Evolutionary conservation across 495 filamentous ascomycete species (phyloP), one percentile per base, ranked within the genome.

Genomic region (Paragyromitra xinjiangensis): DNA sequence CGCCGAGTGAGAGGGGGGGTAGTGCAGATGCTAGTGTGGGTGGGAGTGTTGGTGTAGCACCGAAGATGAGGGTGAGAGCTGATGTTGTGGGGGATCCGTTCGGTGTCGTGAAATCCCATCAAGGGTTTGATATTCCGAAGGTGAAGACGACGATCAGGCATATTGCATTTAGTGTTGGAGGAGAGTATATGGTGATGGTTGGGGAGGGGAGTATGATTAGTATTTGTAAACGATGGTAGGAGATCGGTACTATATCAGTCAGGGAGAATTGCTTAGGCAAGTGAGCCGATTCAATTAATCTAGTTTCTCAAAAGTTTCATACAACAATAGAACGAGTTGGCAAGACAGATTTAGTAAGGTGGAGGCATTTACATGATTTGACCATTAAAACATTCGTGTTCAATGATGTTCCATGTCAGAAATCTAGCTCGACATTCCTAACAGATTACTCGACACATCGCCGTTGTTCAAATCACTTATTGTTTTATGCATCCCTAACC

Each of bases 181-280:
- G 80, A 11, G 75, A 77, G 22, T 82, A 80, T 55, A 82, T 82
- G 80, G 80, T 82, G 3, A 66, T 66, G 45, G 80, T 82, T 14
- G 80, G 80, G 11, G 80, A 82, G 44, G 70, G 55, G 34, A 77
- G 78, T 48, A 81, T 81, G 66, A 81, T 81, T 61, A 77, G 48
- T 40, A 68, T 81, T 69, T 81, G 78, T 61, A 81, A 67, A 61
- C 76, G 79, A 59, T 80, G 77, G 72, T 67, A 73, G 19, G 29
- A 34, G 29, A 34, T 34, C 3, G 29, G 29, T 3, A 3, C 29
- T 63, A 6, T 19, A 42, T 22, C 11, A 22, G 9, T 63, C 12
- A 22, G 29, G 16, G 42, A 63, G 34, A 4, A 44, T 34, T 1
- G 3, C 19, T 40, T 40, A 39, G 26, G 26, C 2, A 26, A 39